Evolutionary conservation across 2,329 filamentous ascomycete genomes (phyloP).

Genomic region (Stagonosporopsis vannaccii): DNA sequence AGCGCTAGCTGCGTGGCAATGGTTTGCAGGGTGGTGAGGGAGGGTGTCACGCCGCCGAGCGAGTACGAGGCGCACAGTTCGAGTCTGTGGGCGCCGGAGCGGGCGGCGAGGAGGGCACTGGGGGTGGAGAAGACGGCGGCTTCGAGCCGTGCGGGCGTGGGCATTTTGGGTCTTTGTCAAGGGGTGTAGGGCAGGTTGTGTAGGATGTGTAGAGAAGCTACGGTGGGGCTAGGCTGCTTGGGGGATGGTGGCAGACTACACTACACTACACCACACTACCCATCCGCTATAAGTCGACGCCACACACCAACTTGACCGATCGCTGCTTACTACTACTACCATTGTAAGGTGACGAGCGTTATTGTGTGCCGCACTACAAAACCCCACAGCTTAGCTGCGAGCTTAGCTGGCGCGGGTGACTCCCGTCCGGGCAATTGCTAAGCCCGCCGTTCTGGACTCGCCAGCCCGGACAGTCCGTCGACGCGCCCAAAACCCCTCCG

Average conservation of each 20-base stretch:
- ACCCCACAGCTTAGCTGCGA: too few species aligned
- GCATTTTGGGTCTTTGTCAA: background rate
- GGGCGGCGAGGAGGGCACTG: conserved; percentile 54
- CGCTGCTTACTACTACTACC: too few species aligned
- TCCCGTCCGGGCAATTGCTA: background rate
- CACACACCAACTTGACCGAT: too few species aligned
- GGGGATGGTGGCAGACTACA: background rate
- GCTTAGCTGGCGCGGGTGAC: background rate
- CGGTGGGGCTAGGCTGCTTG: background rate
- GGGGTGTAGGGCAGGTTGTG: background rate
- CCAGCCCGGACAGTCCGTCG: too few species aligned
- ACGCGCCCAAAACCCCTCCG: too few species aligned
- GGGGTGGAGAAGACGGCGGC: conserved; percentile 58
- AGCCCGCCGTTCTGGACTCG: background rate
- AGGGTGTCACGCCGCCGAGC: conserved; percentile 55
- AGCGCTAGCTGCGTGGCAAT: background rate
- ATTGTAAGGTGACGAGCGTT: too few species aligned
- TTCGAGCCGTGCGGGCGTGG: conserved; percentile 50
- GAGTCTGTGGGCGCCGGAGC: conserved; percentile 58
- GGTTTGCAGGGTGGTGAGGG: conserved; percentile 34
- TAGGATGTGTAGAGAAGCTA: background rate
- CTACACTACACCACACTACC: too few species aligned
- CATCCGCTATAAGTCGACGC: too few species aligned
- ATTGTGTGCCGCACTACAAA: too few species aligned
- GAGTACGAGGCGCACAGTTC: conserved; percentile 57